Evolutionary conservation across 768 basidiomycete genomes (phyloP), one percentile per base, ranked within the genome.

Genomic region (Mycena metata): DNA sequence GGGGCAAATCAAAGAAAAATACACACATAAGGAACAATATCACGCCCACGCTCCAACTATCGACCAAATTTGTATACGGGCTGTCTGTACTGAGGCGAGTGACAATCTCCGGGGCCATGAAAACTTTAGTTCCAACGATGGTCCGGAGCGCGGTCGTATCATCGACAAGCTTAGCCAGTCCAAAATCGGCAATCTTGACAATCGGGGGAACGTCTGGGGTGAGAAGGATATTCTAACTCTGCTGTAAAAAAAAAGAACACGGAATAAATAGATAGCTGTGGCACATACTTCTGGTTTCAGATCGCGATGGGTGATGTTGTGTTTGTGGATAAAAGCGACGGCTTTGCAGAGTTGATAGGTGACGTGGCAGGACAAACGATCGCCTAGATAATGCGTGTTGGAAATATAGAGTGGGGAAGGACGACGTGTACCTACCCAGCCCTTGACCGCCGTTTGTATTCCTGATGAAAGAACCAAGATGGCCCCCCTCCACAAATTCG

Each of bases 251-350:
- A 30, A 17, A 30, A 45, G 24, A 30, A 30, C 30, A 30, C 30
- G 30, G 10, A 12, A 42, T 36, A 6, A 21, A n/a, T 36, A 30
- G 55, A 19, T 15, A 42, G 11, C 42, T 35, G 19, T 11, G 63
- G 30, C 45, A 13, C 41, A 46, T 21, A 83, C 83, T 76, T 87
- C 86, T 0, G 92, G 92, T 74, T 92, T 92, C 49, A 93, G 79
- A 74, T 94, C 92, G 17, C 92, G 86, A 77, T 94, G 92, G 0
- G 89, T 85, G 55, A 94, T 88, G 16, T 85, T 85, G 66, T n/a
- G 35, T 17, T 36, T 24, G 41, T 74, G 74, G 9, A 74, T 60
- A 33, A 69, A 68, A 17, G 83, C 80, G 23, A 87, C 77, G 0
- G 86, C 91, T 7, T 84, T 79, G 74, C 91, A 91, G 26, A 92